Evolutionary conservation across 768 basidiomycete species (phyloP).

Genomic region (Kwoniella sp.): DNA sequence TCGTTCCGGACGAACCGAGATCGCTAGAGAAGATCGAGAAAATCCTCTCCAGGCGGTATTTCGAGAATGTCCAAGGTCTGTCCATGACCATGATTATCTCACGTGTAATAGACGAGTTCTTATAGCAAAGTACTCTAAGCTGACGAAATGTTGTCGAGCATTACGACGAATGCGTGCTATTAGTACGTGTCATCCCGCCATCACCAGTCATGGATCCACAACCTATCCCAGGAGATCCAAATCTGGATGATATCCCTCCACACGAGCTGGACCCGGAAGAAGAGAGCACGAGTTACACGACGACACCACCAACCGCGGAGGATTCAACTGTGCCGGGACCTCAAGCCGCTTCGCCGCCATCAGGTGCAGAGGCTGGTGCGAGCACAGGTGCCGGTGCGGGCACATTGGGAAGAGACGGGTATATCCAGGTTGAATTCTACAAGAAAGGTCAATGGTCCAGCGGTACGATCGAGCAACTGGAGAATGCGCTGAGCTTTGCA

Average conservation of each 20-base stretch:
- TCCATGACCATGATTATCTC: no score
- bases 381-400: no score
- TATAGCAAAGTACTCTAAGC: neutral
- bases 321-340: no score
- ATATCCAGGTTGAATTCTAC: neutral
- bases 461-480: neutral
- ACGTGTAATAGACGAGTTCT: neutral
- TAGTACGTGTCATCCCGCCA: neutral
- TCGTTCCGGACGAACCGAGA: neutral
- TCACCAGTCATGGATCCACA: neutral
- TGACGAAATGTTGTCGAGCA: no score
- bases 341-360: no score
- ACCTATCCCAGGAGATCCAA: no score
- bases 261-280: no score
- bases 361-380: neutral
- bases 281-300: no score
- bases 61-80: neutral
- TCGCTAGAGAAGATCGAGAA: neutral
- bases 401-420: neutral
- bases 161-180: no score
- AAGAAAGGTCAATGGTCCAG: neutral
- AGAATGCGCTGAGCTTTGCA: neutral
- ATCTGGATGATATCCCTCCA: no score
- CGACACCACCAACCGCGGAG: no score
- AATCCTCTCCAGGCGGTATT: neutral